Conservation (phyloP, 2,329 filamentous ascomycete genomes). For the Epicoccum sorghinum region DNA sequence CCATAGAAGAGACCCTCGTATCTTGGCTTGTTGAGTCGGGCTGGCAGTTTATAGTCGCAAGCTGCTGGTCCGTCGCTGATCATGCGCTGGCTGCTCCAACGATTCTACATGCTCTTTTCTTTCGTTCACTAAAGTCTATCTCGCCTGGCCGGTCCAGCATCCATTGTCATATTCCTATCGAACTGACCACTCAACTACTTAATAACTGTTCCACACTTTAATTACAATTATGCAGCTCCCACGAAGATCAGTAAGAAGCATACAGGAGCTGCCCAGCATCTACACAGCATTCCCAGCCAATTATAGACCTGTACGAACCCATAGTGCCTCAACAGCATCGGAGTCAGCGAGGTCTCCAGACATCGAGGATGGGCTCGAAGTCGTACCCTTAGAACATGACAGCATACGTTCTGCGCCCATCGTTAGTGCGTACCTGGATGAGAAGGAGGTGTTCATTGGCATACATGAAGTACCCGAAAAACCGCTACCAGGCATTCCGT, state of each 20-base stretch:
- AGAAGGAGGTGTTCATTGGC: constrained; percentile 36
- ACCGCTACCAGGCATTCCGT: constrained; percentile 32
- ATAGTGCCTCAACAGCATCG: constrained; percentile 19
- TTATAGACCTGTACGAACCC: constrained; percentile 14
- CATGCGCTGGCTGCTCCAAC: constrained; percentile 28
- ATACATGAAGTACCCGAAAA: constrained; percentile 21
- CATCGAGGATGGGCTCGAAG: constrained; percentile 39
- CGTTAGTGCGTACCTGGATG: constrained; percentile 31
- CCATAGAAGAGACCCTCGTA: background rate
- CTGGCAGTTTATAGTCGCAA: constrained; percentile 17
- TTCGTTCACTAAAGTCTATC: constrained; percentile 6
- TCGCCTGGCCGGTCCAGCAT: constrained; percentile 27
- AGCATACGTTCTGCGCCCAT: constrained; percentile 33
- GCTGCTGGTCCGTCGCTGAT: constrained; percentile 4
- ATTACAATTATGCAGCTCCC: constrained; percentile 32
- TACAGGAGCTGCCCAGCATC: constrained; percentile 36
- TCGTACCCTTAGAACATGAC: constrained; percentile 37
- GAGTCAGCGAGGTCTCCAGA: constrained; percentile 18
- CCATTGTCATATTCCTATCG: background rate
- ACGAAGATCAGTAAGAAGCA: constrained; percentile 30
- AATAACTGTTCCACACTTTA: constrained; percentile 3
- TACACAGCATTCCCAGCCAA: constrained; percentile 31
- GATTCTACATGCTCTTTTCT: constrained; percentile 18
- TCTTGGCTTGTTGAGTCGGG: constrained; percentile 9
- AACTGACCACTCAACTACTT: background rate